Evolutionary conservation across 164 flowering plant genomes (phyloP).

Genomic region (Stephania cephalantha): DNA sequence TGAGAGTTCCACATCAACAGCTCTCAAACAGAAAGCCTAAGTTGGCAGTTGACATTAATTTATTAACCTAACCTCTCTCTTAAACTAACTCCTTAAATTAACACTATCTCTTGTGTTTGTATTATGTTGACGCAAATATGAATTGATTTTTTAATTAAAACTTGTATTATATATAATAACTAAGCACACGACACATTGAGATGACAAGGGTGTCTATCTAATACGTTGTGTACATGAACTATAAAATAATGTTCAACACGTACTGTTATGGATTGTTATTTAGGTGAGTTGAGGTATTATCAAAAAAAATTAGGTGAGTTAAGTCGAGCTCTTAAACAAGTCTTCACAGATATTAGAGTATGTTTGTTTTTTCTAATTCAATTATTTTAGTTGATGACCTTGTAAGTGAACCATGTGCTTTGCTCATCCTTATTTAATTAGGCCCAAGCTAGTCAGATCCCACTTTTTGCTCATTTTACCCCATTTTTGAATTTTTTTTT

Average conservation of each 20-base stretch:
- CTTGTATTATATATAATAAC: background rate
- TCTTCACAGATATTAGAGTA: no score
- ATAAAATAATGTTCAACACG: background rate
- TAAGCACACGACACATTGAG: background rate
- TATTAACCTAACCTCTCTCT: constrained; percentile 5
- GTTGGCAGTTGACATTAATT: background rate
- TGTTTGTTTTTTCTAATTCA: background rate
- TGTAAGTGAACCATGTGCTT: background rate
- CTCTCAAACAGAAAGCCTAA: constrained; percentile 8
- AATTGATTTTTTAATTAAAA: background rate
- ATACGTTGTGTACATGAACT: background rate
- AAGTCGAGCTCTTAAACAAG: background rate
- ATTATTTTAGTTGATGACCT: background rate
- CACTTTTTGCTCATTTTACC: no score
- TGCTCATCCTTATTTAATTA: constrained; percentile 3
- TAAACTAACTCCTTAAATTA: constrained; percentile 4
- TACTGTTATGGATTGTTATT: constrained; percentile 4
- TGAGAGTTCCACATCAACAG: constrained; percentile 7
- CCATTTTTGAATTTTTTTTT: no score
- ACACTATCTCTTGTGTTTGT: constrained; percentile 5
- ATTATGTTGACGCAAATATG: constrained; percentile 6
- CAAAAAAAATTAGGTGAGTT: background rate
- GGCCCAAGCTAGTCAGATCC: no score
- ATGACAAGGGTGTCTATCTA: background rate
- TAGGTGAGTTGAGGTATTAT: no score